These are phyloP conservation scores for Candida berthetii DNA, from an alignment of 805 yeast species.

Conservation along the genomic window DNA sequence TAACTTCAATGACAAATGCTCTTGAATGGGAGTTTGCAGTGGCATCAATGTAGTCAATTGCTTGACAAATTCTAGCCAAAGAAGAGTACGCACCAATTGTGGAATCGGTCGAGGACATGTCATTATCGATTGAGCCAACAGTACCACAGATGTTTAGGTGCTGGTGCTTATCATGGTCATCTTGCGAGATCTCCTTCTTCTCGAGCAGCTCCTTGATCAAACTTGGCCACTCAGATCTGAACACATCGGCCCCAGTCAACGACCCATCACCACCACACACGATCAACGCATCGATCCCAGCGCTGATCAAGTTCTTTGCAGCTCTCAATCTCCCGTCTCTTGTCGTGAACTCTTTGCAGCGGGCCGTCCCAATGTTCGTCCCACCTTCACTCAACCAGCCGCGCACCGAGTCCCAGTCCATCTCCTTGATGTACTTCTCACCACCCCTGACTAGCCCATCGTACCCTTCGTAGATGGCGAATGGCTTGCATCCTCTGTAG, in stretches of 20 bases:
- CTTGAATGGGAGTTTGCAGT: constrained; percentile 80
- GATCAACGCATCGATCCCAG: constrained; percentile 72
- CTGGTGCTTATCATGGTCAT: constrained; percentile 40
- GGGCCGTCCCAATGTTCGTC: constrained; percentile 74
- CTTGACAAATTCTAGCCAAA: constrained; percentile 64
- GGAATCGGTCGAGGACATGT: constrained; percentile 80
- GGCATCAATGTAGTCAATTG: constrained; percentile 77
- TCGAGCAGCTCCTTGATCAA: constrained; percentile 50
- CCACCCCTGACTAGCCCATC: constrained; percentile 70
- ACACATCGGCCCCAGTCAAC: constrained; percentile 74
- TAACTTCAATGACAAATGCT: constrained; percentile 80
- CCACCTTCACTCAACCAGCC: constrained; percentile 71
- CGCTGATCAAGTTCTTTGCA: constrained; percentile 57
- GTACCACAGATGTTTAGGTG: constrained; percentile 67
- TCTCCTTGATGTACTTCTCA: constrained; percentile 41
- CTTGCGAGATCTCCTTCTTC: constrained; percentile 36
- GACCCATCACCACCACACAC: constrained; percentile 87
- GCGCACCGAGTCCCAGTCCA: constrained; percentile 70
- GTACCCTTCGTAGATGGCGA: constrained; percentile 69
- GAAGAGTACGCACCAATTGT: constrained; percentile 82
- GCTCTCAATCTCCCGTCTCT: constrained; percentile 59
- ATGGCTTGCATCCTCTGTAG: constrained; percentile 56
- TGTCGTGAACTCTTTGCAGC: constrained; percentile 63
- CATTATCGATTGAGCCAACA: constrained; percentile 82
- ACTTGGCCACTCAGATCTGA: constrained; percentile 74